These are phyloP conservation scores for Coprinopsis marcescibilis DNA, from an alignment of 768 basidiomycete species.

Conservation along the genomic window DNA sequence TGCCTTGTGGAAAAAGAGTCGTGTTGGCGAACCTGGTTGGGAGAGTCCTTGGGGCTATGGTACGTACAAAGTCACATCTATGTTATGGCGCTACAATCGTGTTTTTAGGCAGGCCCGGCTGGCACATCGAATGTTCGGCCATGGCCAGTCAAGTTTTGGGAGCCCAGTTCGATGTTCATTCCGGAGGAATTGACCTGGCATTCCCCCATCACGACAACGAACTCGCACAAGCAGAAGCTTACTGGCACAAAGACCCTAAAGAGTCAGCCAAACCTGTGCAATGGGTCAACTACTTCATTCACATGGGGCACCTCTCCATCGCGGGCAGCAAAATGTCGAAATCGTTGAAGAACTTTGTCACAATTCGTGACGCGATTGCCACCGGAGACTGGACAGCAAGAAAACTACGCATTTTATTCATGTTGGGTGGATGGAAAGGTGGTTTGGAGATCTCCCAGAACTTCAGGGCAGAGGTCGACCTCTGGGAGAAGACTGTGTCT, in stretches of 20 bases:
- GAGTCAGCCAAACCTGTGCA: slow-evolving; percentile 22
- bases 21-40: slow-evolving; percentile 96
- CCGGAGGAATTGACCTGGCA: slow-evolving; percentile 94
- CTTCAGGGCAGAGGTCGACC: slow-evolving; percentile 78
- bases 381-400: slow-evolving; percentile 63
- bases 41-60: slow-evolving; percentile 82
- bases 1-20: slow-evolving; percentile 96
- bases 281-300: slow-evolving; percentile 99
- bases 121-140: slow-evolving; percentile 99
- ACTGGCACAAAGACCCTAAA: slow-evolving; percentile 12
- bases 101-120: slow-evolving; percentile 76
- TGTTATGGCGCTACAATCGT: neutral
- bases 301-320: slow-evolving; percentile 97
- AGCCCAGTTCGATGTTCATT: slow-evolving; percentile 94
- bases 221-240: slow-evolving; percentile 92
- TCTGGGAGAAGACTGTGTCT: slow-evolving; percentile 39
- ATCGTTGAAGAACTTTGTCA: slow-evolving; percentile 98
- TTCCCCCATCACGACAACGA: slow-evolving; percentile 99
- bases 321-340: slow-evolving; percentile 99
- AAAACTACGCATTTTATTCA: slow-evolving; percentile 87
- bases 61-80: neutral
- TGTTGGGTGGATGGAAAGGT: slow-evolving; percentile 87
- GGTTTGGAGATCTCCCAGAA: slow-evolving; percentile 94
- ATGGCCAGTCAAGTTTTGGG: slow-evolving; percentile 94
- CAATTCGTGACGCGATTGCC: slow-evolving; percentile 66